Percentiles rank a stretch among this genome's conserved stretches.
phyloP scores from a whole-genome alignment of 306 rosid genomes.

The Inga oerstediana region DNA sequence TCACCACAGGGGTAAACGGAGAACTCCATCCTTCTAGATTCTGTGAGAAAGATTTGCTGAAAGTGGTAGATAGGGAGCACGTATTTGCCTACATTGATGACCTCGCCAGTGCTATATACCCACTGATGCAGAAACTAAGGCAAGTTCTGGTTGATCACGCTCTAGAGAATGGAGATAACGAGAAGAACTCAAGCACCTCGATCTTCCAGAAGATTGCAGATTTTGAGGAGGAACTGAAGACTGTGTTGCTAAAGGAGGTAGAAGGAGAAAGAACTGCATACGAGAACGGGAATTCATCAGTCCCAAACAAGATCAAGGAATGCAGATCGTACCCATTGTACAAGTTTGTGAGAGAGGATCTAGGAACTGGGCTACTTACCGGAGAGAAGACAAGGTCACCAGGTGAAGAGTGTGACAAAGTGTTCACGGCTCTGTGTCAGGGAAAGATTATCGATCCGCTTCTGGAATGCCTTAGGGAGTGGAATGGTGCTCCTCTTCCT shows the following conservation, averaged over 20 bases:
- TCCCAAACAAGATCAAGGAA: constrained; percentile 65
- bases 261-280: constrained; percentile 57
- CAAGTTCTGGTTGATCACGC: constrained; percentile 82
- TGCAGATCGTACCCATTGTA: constrained; percentile 88
- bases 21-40: constrained; percentile 86
- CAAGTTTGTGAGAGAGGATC: constrained; percentile 75
- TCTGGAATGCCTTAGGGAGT: constrained; percentile 67
- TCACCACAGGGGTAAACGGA: constrained; percentile 69
- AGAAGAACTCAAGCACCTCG: constrained; percentile 66
- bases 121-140: constrained; percentile 84
- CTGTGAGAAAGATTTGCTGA: constrained; percentile 81
- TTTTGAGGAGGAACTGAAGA: constrained; percentile 75
- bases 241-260: constrained; percentile 75
- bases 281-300: constrained; percentile 53
- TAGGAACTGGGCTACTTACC: constrained; percentile 57
- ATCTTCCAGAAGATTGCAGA: constrained; percentile 79
- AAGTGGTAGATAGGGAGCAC: constrained; percentile 74
- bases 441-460: constrained; percentile 85
- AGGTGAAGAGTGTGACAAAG: constrained; percentile 79
- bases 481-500: constrained; percentile 93
- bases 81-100: constrained; percentile 74
- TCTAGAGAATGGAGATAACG: constrained; percentile 53
- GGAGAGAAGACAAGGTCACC: constrained; percentile 77
- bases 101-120: constrained; percentile 75
- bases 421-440: constrained; percentile 77